phyloP scores from a whole-genome alignment of 1,139 yeast species.

The Blastobotrys petasosporus region DNA sequence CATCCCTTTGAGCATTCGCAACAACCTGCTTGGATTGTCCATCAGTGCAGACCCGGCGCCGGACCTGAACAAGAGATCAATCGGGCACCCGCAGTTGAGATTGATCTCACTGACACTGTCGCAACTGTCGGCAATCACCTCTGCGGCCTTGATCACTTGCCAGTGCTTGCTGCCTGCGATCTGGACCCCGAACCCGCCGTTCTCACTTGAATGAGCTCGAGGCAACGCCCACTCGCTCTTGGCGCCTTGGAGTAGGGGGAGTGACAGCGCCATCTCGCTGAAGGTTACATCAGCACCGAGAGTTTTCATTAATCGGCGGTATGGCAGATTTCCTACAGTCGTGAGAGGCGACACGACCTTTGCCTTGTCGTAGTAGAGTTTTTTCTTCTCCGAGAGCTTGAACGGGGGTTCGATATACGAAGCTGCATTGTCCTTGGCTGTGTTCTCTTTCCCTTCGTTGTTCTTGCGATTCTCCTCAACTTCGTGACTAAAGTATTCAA shows the following conservation, averaged over 20 bases:
- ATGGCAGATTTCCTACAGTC: constrained; percentile 95
- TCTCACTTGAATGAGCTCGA: constrained; percentile 75
- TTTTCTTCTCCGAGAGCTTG: constrained; percentile 74
- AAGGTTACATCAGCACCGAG: constrained; percentile 92
- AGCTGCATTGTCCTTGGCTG: constrained; percentile 39
- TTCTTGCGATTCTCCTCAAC: constrained; percentile 32
- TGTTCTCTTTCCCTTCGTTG: constrained; percentile 13
- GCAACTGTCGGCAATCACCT: constrained; percentile 54
- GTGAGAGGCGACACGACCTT: constrained; percentile 93
- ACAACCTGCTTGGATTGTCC: constrained; percentile 79
- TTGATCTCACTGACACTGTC: constrained; percentile 65
- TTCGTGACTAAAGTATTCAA: constrained; percentile 46
- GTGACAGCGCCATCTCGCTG: constrained; percentile 88
- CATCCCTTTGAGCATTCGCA: constrained; percentile 82
- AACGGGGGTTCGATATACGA: constrained; percentile 72
- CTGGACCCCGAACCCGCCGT: constrained; percentile 90
- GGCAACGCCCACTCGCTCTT: constrained; percentile 98
- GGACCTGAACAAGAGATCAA: constrained; percentile 80
- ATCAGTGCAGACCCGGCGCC: constrained; percentile 95
- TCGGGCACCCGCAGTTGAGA: constrained; percentile 95
- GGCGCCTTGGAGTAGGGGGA: constrained; percentile 82
- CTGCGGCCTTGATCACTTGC: constrained; percentile 91
- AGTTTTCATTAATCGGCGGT: constrained; percentile 83
- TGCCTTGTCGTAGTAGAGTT: constrained; percentile 58
- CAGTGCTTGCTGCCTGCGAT: constrained; percentile 87